These are phyloP conservation scores for Davidsoniella virescens DNA, from an alignment of 2,329 filamentous ascomycete genomes.

Conservation along the genomic window DNA sequence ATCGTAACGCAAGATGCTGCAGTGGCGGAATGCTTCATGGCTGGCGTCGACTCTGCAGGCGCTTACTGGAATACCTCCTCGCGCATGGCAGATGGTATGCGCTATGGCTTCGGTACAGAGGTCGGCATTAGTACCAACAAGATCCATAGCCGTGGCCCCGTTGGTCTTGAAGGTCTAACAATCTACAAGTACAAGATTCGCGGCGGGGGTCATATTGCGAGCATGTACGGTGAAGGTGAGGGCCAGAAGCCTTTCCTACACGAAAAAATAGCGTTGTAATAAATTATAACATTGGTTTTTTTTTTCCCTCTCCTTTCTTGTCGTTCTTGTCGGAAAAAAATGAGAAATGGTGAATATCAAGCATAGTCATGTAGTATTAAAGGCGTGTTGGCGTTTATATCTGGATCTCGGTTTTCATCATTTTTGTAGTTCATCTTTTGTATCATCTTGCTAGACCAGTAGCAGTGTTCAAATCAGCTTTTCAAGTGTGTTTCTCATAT, in stretches of 20 bases:
- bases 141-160: slow-evolving; percentile 84
- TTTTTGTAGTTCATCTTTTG: no score
- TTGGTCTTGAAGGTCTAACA: slow-evolving; percentile 83
- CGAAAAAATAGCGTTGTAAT: slow-evolving; percentile 27
- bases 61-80: slow-evolving; percentile 97
- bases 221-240: slow-evolving; percentile 52
- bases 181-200: slow-evolving; percentile 94
- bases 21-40: slow-evolving; percentile 68
- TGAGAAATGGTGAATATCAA: no score
- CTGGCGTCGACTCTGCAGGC: slow-evolving; percentile 70
- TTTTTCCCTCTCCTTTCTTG: no score
- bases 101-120: slow-evolving; percentile 94
- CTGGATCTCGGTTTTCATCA: no score
- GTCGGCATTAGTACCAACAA: slow-evolving; percentile 98
- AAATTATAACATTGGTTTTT: no score
- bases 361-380: no score
- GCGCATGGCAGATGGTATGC: slow-evolving; percentile 88
- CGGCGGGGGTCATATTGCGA: slow-evolving; percentile 68
- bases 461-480: no score
- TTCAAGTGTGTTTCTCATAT: no score
- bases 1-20: slow-evolving; percentile 59
- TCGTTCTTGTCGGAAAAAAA: no score
- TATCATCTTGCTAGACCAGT: no score
- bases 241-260: slow-evolving; percentile 44
- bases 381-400: no score